A percentile compares a stretch with the other conserved stretches of the same genome.
Evolutionary conservation across 73 alveolate species (phyloP).

Genomic region (Tetrahymena borealis): DNA sequence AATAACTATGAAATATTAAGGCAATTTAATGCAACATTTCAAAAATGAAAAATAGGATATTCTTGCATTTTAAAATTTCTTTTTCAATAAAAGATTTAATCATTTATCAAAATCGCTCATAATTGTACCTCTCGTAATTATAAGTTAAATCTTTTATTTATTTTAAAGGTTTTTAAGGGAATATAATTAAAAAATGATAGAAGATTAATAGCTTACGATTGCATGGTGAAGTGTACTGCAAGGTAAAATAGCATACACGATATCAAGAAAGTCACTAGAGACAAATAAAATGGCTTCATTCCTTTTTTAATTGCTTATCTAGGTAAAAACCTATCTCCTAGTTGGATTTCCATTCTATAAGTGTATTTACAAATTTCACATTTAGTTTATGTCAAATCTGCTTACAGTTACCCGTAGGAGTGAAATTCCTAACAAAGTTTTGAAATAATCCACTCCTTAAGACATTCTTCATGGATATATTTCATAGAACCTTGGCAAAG

Average conservation of each 20-base stretch:
- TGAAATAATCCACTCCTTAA: slow-evolving; percentile 55
- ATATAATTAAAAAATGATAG: no score
- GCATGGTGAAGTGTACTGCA: background rate
- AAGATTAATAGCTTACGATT: background rate
- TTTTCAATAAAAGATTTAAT: no score
- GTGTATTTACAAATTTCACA: background rate
- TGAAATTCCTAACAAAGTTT: slow-evolving; percentile 20
- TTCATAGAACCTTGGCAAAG: slow-evolving; percentile 60
- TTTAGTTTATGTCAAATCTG: background rate
- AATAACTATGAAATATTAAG: no score
- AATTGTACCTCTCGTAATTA: no score
- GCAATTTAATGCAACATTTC: no score
- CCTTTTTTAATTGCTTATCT: background rate
- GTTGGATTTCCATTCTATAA: background rate
- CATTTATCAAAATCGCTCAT: no score
- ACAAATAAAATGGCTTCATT: background rate
- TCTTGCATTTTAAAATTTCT: no score
- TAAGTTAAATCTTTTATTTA: background rate
- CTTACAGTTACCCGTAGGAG: background rate
- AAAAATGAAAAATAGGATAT: no score
- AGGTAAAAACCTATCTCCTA: background rate
- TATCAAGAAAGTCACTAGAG: background rate
- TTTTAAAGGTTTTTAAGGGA: no score
- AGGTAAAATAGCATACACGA: background rate
- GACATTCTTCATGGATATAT: slow-evolving; percentile 54